Conservation (phyloP, 2,329 filamentous ascomycete species). For the Aspergillus terreus region DNA sequence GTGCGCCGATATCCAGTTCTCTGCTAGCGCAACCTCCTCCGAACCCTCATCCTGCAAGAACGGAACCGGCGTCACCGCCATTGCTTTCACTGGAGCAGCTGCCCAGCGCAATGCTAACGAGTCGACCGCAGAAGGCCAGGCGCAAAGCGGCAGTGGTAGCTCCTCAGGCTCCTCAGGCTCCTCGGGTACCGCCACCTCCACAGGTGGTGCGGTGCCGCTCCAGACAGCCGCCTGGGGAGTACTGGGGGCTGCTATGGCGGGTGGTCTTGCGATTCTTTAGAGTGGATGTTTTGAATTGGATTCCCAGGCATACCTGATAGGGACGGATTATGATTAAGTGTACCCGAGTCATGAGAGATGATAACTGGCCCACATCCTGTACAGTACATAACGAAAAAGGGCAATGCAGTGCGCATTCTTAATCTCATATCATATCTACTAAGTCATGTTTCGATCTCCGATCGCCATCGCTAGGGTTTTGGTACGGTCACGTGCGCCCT, state of each 20-base stretch:
- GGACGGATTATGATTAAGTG: conserved; percentile 13
- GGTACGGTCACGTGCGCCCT: background rate
- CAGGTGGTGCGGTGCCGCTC: conserved; percentile 26
- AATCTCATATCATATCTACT: too few relatives aligned
- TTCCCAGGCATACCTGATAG: background rate
- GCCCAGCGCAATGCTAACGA: conserved; percentile 44
- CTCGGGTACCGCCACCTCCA: conserved; percentile 19
- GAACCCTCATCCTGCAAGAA: conserved; percentile 54
- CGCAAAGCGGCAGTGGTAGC: conserved; percentile 20
- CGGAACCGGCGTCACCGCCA: conserved; percentile 52
- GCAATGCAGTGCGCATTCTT: too few relatives aligned
- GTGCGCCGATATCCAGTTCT: conserved; percentile 73
- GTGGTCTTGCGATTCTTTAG: conserved; percentile 31
- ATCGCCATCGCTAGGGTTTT: too few relatives aligned
- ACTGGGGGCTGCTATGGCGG: conserved; percentile 31
- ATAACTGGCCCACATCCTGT: too few relatives aligned
- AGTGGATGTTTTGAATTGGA: background rate
- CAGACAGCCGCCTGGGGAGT: conserved; percentile 37
- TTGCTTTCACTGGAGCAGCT: conserved; percentile 36
- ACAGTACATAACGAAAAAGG: too few relatives aligned
- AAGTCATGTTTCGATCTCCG: too few relatives aligned
- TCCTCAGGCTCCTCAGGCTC: conserved; percentile 12
- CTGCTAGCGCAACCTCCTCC: conserved; percentile 45
- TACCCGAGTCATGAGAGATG: background rate
- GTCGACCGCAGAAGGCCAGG: conserved; percentile 31